Percentiles rank a stretch among this genome's conserved stretches.
phyloP scores from a whole-genome alignment of 139 green algal genomes.

The Eudorina sp. region DNA sequence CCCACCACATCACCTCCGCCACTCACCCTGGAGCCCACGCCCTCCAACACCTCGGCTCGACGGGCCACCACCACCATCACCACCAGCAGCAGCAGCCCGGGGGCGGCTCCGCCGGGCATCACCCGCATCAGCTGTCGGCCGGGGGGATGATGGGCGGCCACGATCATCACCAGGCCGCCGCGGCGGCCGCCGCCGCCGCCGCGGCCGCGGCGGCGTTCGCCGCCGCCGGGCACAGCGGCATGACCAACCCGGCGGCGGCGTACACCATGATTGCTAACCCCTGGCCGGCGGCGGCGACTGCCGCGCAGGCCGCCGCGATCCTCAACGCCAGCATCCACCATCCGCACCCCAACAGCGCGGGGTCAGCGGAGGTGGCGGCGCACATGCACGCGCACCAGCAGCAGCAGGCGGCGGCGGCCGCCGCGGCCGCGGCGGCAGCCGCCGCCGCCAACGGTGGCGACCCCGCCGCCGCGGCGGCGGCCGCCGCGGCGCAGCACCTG shows the following conservation, averaged over 20 bases:
- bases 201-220: not conserved
- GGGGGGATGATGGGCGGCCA: not conserved
- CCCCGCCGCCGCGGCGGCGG: too few species aligned
- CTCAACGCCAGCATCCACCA: not conserved
- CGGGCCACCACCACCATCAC: not conserved
- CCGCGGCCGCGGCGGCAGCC: not conserved
- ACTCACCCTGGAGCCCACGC: not conserved
- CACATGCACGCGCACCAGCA: not conserved
- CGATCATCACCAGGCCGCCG: not conserved
- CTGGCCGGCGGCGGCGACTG: constrained; percentile 9
- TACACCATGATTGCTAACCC: constrained; percentile 35
- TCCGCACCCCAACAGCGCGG: not conserved
- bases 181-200: constrained; percentile 15
- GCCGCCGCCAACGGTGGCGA: not conserved
- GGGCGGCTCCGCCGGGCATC: not conserved
- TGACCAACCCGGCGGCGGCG: not conserved
- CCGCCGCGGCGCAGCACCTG: not conserved
- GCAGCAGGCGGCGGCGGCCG: not conserved
- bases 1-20: constrained; percentile 11
- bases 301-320: not conserved
- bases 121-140: not conserved
- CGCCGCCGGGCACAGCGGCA: not conserved
- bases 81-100: not conserved
- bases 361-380: not conserved
- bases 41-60: not conserved